These are phyloP conservation scores for Alternaria alternata DNA, from an alignment of 2,329 filamentous ascomycete genomes.

Conservation along the genomic window DNA sequence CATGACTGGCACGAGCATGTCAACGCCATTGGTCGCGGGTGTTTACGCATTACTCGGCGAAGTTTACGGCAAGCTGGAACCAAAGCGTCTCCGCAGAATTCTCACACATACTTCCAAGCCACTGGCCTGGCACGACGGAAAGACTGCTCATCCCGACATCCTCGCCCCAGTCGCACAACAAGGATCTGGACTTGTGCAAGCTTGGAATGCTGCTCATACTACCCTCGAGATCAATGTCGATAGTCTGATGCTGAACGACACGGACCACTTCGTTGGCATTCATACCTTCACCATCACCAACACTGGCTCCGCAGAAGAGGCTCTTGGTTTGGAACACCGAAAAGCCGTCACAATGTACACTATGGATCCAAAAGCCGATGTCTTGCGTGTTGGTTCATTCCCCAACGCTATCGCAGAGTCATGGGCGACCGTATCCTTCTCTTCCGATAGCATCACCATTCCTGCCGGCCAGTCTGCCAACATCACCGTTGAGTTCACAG, in stretches of 20 bases:
- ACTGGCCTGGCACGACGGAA: conserved; percentile 25
- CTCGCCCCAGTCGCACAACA: conserved; percentile 34
- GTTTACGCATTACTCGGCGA: conserved; percentile 27
- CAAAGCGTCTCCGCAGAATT: conserved; percentile 20
- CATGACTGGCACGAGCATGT: conserved; percentile 66
- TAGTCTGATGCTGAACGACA: conserved; percentile 32
- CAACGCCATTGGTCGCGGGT: conserved; percentile 26
- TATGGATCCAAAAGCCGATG: conserved; percentile 6
- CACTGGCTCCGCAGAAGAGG: conserved; percentile 4
- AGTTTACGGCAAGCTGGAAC: conserved; percentile 26
- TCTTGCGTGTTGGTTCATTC: conserved; percentile 7
- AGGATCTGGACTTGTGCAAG: conserved; percentile 31
- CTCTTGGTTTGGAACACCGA: conserved; percentile 12
- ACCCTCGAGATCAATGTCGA: conserved; percentile 20
- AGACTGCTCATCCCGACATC: conserved; percentile 4
- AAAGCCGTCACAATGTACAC: conserved; percentile 31
- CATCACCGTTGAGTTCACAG: not conserved
- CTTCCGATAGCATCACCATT: conserved; percentile 27
- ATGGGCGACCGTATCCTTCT: conserved; percentile 21
- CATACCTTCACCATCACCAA: conserved; percentile 34
- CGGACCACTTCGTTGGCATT: conserved; percentile 32
- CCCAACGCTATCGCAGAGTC: conserved; percentile 15
- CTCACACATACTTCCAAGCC: conserved; percentile 28
- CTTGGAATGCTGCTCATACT: conserved; percentile 25
- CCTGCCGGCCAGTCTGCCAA: conserved; percentile 14